Evolutionary conservation across 75 land plant genomes (phyloP).

Genomic region (Pinus albicaulis): DNA sequence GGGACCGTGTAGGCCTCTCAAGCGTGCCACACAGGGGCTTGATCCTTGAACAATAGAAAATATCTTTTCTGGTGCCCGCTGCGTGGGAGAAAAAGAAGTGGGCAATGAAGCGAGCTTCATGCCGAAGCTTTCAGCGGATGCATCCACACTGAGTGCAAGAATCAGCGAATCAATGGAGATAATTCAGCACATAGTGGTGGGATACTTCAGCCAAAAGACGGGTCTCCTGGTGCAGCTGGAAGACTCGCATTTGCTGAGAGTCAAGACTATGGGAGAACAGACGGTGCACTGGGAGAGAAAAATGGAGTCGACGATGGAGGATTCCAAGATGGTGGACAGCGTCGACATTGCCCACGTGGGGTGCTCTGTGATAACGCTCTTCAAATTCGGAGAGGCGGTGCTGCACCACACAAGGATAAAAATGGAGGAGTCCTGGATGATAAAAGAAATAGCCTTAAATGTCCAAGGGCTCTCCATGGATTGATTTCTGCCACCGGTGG

Average conservation of each 20-base stretch:
- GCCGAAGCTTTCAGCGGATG: slow-evolving; percentile 69
- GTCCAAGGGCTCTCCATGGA: slow-evolving; percentile 50
- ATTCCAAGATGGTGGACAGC: slow-evolving; percentile 58
- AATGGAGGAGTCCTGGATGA: slow-evolving; percentile 67
- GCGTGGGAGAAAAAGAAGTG: slow-evolving; percentile 80
- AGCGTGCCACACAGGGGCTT: slow-evolving; percentile 22
- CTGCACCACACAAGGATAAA: slow-evolving; percentile 51
- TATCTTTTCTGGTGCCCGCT: slow-evolving; percentile 56
- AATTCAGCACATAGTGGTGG: too few relatives aligned
- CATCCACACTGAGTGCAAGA: too few relatives aligned
- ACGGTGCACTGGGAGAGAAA: too few relatives aligned
- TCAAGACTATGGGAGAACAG: slow-evolving; percentile 30
- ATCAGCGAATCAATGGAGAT: slow-evolving; percentile 56
- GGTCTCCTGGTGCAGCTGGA: too few relatives aligned
- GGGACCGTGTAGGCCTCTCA: slow-evolving; percentile 30
- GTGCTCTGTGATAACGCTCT: slow-evolving; percentile 37
- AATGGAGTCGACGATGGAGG: too few relatives aligned
- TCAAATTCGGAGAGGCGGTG: slow-evolving; percentile 59
- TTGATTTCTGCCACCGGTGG: slow-evolving; percentile 63
- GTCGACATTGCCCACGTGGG: slow-evolving; percentile 70
- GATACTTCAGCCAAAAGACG: too few relatives aligned
- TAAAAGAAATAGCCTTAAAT: slow-evolving; percentile 73
- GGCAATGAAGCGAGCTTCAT: slow-evolving; percentile 64
- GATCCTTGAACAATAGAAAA: slow-evolving; percentile 69
- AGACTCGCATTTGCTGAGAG: slow-evolving; percentile 61